Evolutionary conservation across 2,329 filamentous ascomycete genomes (phyloP).

Genomic region (Calonectria hawksworthii): DNA sequence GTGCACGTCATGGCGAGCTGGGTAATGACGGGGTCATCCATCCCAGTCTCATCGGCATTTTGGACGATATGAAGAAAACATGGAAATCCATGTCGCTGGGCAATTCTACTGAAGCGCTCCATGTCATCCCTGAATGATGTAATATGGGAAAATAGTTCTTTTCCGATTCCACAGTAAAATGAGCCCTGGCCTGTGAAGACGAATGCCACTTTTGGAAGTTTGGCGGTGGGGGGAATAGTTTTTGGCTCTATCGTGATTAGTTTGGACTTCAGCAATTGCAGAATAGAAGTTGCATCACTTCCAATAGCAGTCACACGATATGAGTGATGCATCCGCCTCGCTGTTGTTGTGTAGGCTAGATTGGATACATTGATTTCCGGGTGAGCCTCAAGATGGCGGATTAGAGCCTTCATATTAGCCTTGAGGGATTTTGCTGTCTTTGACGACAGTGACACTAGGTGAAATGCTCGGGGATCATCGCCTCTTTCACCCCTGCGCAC

Average conservation of each 20-base stretch:
- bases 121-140: conserved; percentile 52
- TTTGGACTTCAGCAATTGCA: conserved; percentile 23
- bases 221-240: conserved; percentile 29
- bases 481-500: conserved; percentile 58
- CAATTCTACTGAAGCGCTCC: conserved; percentile 49
- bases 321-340: conserved; percentile 72
- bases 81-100: conserved; percentile 51
- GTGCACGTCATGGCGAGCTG: conserved; percentile 57
- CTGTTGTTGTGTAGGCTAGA: conserved; percentile 78
- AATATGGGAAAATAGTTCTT: conserved; percentile 50
- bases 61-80: conserved; percentile 59
- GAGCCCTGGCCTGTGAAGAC: conserved; percentile 63
- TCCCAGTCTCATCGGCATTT: conserved; percentile 49
- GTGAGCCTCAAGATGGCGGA: conserved; percentile 66
- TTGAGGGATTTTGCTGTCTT: conserved; percentile 70
- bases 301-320: conserved; percentile 66
- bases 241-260: conserved; percentile 32
- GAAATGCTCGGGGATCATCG: conserved; percentile 66
- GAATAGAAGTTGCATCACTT: conserved; percentile 24
- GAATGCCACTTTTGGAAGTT: conserved; percentile 53
- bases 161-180: conserved; percentile 48
- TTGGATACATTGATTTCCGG: conserved; percentile 67
- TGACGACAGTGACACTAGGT: conserved; percentile 72
- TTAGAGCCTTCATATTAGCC: conserved; percentile 69
- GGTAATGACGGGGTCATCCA: conserved; percentile 35